These are phyloP conservation scores for Diaporthe destruens DNA, from an alignment of 2,329 filamentous ascomycete genomes.

Conservation along the genomic window DNA sequence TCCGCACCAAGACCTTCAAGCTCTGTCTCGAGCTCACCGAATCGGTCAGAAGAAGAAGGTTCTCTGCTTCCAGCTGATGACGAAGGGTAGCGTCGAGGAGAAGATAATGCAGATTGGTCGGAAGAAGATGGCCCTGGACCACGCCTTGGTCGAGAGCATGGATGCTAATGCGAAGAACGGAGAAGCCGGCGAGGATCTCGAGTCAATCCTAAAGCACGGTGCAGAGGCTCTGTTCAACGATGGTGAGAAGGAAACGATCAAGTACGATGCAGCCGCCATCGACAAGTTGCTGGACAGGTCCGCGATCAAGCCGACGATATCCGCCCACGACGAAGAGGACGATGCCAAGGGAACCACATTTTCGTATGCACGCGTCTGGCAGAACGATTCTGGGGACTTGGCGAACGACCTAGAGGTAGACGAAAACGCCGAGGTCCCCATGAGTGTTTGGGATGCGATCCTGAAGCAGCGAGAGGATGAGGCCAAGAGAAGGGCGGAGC, in stretches of 20 bases:
- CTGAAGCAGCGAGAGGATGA: conserved; percentile 84
- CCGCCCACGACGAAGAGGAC: conserved; percentile 65
- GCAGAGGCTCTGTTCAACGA: conserved; percentile 89
- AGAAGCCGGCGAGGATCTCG: conserved; percentile 81
- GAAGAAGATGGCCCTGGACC: conserved; percentile 95
- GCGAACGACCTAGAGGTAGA: conserved; percentile 71
- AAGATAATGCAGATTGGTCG: conserved; percentile 96
- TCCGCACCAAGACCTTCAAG: conserved; percentile 97
- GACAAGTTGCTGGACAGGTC: conserved; percentile 92
- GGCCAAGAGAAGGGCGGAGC: conserved; percentile 78
- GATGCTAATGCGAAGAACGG: conserved; percentile 76
- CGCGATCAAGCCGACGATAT: conserved; percentile 78
- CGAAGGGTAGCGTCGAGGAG: conserved; percentile 88
- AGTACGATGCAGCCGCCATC: conserved; percentile 85
- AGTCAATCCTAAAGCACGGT: conserved; percentile 89
- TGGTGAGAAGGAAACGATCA: conserved; percentile 77
- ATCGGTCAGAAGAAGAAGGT: conserved; percentile 98
- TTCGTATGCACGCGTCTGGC: conserved; percentile 92
- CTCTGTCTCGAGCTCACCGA: conserved; percentile 91
- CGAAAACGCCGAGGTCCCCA: conserved; percentile 69
- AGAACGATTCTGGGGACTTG: conserved; percentile 79
- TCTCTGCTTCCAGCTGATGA: conserved; percentile 94
- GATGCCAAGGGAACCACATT: conserved; percentile 81
- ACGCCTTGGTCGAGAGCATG: conserved; percentile 93
- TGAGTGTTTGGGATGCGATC: conserved; percentile 90